A percentile compares a stretch with the other conserved stretches of the same genome.
phyloP scores from a whole-genome alignment of 2,329 filamentous ascomycete species.

The Didymella pomorum region DNA sequence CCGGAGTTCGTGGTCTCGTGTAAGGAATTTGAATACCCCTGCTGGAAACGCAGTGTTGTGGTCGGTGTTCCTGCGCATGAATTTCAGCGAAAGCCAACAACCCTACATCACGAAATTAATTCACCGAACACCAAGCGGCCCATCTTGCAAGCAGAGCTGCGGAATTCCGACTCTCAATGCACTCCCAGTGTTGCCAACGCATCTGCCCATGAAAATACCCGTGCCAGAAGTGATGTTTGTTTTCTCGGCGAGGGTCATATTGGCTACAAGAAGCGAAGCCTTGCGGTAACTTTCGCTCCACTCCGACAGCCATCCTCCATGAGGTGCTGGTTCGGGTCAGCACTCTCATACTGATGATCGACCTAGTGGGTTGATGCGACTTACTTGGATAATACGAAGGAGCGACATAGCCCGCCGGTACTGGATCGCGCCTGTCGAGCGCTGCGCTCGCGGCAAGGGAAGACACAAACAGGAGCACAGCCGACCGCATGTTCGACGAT shows the following conservation, averaged over 20 bases:
- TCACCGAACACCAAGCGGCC: slow-evolving; percentile 70
- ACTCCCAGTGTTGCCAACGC: slow-evolving; percentile 79
- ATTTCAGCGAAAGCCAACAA: neutral
- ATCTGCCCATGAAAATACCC: slow-evolving; percentile 74
- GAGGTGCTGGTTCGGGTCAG: slow-evolving; percentile 57
- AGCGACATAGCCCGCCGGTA: slow-evolving; percentile 48
- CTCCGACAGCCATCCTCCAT: slow-evolving; percentile 72
- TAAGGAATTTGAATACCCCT: slow-evolving; percentile 61
- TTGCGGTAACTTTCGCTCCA: slow-evolving; percentile 77
- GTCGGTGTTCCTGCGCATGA: slow-evolving; percentile 62
- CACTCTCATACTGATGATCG: neutral
- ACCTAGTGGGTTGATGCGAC: neutral
- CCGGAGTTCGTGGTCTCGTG: neutral
- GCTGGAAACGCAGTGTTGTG: slow-evolving; percentile 79
- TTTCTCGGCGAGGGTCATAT: slow-evolving; percentile 83
- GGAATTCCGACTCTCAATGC: slow-evolving; percentile 75
- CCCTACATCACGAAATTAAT: neutral
- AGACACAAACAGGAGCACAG: slow-evolving; percentile 33
- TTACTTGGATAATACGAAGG: slow-evolving; percentile 71
- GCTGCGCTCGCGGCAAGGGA: slow-evolving; percentile 34
- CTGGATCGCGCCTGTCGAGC: slow-evolving; percentile 42
- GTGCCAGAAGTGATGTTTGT: slow-evolving; percentile 77
- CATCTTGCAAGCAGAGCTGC: slow-evolving; percentile 69
- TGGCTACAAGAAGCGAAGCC: slow-evolving; percentile 71
- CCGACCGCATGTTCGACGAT: slow-evolving; percentile 31